Conservation (phyloP, 495 filamentous ascomycete species). For the Penicillium parvum region DNA sequence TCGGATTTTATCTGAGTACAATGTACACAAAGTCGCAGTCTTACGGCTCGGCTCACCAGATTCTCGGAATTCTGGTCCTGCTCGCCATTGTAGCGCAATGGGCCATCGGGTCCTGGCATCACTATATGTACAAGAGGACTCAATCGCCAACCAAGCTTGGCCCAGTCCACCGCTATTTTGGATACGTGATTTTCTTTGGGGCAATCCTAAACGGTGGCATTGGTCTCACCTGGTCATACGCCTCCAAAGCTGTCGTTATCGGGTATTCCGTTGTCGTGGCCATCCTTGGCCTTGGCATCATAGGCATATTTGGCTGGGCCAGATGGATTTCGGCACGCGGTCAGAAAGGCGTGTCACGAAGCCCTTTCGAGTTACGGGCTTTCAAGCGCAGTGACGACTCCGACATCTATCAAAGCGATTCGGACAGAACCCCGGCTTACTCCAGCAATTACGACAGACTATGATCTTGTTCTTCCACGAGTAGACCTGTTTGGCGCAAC, state of each 20-base stretch:
- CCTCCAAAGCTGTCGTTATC: conserved; percentile 6
- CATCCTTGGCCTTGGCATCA: background rate
- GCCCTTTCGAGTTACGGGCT: no score
- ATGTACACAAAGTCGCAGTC: conserved; percentile 52
- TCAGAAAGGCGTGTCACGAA: no score
- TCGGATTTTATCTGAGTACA: conserved; percentile 47
- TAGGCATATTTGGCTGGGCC: background rate
- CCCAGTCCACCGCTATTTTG: conserved; percentile 46
- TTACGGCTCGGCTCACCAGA: conserved; percentile 53
- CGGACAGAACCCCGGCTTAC: no score
- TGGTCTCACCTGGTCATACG: conserved; percentile 15
- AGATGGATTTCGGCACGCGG: no score
- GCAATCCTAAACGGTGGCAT: conserved; percentile 46
- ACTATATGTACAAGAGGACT: conserved; percentile 43
- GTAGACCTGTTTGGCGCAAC: no score
- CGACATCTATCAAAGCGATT: no score
- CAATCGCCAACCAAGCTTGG: conserved; percentile 42
- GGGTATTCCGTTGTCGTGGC: conserved; percentile 8
- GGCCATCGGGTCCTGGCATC: conserved; percentile 43
- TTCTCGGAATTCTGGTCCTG: conserved; percentile 52
- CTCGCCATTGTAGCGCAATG: conserved; percentile 45
- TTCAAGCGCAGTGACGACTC: no score
- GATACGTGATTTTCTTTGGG: conserved; percentile 44
- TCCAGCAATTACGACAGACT: no score
- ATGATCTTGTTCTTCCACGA: no score